These are phyloP conservation scores for Adansonia digitata DNA, from an alignment of 345 rosid genomes.

Conservation along the genomic window DNA sequence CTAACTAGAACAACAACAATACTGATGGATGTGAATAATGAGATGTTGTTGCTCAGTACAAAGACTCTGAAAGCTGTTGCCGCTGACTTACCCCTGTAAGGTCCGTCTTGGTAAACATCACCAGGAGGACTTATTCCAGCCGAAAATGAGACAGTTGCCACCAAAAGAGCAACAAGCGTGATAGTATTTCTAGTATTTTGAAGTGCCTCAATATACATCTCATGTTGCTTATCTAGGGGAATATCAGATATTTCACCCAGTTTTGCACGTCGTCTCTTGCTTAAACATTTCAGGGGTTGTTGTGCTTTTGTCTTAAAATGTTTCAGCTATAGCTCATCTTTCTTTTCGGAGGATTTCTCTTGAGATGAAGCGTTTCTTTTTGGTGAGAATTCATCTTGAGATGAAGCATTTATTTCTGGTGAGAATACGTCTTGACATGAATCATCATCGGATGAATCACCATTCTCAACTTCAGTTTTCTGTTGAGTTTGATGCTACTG, in stretches of 20 bases:
- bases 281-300: no score
- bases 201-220: constrained; percentile 16
- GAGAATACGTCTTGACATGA: no score
- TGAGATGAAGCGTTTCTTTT: background rate
- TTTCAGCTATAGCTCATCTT: background rate
- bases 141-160: constrained; percentile 24
- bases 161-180: constrained; percentile 19
- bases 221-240: constrained; percentile 5
- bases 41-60: constrained; percentile 30
- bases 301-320: no score
- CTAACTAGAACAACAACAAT: constrained; percentile 27
- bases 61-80: constrained; percentile 28
- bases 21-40: constrained; percentile 33
- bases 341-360: background rate
- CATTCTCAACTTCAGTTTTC: no score
- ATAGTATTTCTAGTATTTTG: constrained; percentile 28
- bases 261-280: constrained; percentile 1
- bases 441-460: no score
- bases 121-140: constrained; percentile 25
- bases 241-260: background rate
- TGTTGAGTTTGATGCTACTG: no score
- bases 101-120: constrained; percentile 14
- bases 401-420: no score
- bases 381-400: no score
- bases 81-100: constrained; percentile 16